A percentile compares a stretch with the other conserved stretches of the same genome.
Conservation (phyloP, 2,329 filamentous ascomycete species). For the Pseudopyrenochaeta lycopersici region DNA sequence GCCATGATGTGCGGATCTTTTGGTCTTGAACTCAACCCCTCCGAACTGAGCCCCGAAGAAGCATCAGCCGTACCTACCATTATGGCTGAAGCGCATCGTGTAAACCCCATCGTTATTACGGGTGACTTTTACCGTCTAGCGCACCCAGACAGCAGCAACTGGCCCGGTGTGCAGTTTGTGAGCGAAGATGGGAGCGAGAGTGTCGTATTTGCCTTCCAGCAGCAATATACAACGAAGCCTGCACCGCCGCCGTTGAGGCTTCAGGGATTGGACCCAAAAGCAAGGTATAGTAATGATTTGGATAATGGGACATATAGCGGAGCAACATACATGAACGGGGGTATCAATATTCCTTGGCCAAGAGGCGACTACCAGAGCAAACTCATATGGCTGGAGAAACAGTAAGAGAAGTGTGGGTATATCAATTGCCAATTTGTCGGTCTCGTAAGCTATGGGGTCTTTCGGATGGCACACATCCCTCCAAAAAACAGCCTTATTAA, state of each 20-base stretch:
- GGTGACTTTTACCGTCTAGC: slow-evolving; percentile 69
- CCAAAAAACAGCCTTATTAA: no score
- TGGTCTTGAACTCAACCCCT: slow-evolving; percentile 70
- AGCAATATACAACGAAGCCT: slow-evolving; percentile 63
- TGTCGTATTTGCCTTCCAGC: slow-evolving; percentile 69
- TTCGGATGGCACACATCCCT: no score
- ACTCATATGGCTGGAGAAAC: slow-evolving; percentile 64
- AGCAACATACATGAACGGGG: slow-evolving; percentile 69
- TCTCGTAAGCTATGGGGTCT: no score
- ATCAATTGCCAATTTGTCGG: no score
- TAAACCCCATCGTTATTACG: slow-evolving; percentile 67
- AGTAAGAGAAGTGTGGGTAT: slow-evolving; percentile 34
- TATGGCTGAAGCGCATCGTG: slow-evolving; percentile 62
- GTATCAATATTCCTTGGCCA: slow-evolving; percentile 63
- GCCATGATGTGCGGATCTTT: slow-evolving; percentile 75
- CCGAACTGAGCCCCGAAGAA: slow-evolving; percentile 62
- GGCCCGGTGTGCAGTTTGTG: slow-evolving; percentile 69
- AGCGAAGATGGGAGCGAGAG: slow-evolving; percentile 60
- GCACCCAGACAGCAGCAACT: slow-evolving; percentile 67
- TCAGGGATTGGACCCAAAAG: slow-evolving; percentile 64
- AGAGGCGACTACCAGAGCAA: slow-evolving; percentile 65
- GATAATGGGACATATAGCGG: slow-evolving; percentile 65
- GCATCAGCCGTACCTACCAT: slow-evolving; percentile 62
- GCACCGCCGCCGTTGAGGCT: slow-evolving; percentile 62
- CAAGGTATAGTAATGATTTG: slow-evolving; percentile 61